Conservation (phyloP, 2,329 filamentous ascomycete species). For the Talaromyces sp. region DNA sequence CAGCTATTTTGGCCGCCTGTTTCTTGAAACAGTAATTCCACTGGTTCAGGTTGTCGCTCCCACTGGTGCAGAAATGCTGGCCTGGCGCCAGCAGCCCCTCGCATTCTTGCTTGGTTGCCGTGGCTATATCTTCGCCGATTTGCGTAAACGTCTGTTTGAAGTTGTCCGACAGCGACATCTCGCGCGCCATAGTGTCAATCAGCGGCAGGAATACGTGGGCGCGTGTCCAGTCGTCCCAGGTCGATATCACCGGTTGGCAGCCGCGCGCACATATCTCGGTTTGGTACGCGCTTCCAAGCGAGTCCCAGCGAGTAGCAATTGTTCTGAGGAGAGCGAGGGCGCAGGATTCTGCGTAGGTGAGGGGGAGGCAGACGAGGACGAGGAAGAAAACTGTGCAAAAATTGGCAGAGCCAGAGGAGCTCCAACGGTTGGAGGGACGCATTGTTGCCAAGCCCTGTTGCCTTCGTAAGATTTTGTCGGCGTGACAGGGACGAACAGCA, state of each 20-base stretch:
- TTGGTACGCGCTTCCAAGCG: slow-evolving; percentile 4
- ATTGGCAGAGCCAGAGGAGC: neutral
- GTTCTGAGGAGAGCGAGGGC: slow-evolving; percentile 9
- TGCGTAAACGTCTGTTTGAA: slow-evolving; percentile 10
- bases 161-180: slow-evolving; percentile 10
- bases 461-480: neutral
- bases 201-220: slow-evolving; percentile 8
- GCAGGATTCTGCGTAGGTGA: slow-evolving; percentile 8
- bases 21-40: slow-evolving; percentile 12
- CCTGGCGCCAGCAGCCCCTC: neutral
- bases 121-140: slow-evolving; percentile 8
- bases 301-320: slow-evolving; percentile 9
- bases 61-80: slow-evolving; percentile 7
- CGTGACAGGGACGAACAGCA: neutral
- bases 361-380: neutral
- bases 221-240: slow-evolving; percentile 12
- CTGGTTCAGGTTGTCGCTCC: slow-evolving; percentile 5
- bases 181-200: slow-evolving; percentile 8
- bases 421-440: neutral
- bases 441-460: neutral
- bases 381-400: neutral
- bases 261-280: slow-evolving; percentile 10
- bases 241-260: slow-evolving; percentile 9
- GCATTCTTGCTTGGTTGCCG: slow-evolving; percentile 7
- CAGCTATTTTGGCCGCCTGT: slow-evolving; percentile 4